Conservation (phyloP, 2,329 filamentous ascomycete species). For the Venturia aucupariae region DNA sequence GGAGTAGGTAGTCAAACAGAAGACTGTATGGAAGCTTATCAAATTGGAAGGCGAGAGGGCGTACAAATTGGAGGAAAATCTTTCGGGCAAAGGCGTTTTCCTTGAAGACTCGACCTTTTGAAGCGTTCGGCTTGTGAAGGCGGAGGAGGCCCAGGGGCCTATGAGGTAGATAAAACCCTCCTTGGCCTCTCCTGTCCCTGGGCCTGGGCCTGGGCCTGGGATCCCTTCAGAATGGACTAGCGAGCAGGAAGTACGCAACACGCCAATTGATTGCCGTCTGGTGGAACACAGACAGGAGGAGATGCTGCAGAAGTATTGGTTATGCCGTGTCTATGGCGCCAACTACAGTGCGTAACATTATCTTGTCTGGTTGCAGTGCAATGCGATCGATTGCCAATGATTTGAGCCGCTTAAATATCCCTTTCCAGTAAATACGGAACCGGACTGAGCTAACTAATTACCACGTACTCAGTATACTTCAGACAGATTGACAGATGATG, state of each 20-base stretch:
- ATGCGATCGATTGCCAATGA: no score
- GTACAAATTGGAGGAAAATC: not conserved
- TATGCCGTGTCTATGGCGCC: not conserved
- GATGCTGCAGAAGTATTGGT: not conserved
- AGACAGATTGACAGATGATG: not conserved
- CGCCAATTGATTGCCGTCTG: not conserved
- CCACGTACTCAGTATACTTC: not conserved
- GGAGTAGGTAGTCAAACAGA: not conserved
- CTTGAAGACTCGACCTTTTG: not conserved
- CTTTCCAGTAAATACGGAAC: not conserved
- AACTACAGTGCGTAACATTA: not conserved
- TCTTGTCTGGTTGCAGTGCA: not conserved
- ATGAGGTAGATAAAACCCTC: no score
- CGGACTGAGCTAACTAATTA: not conserved
- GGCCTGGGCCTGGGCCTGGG: not conserved
- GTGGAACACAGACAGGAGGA: not conserved
- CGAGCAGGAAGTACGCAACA: constrained; percentile 1
- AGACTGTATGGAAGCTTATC: not conserved
- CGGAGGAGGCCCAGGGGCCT: not conserved
- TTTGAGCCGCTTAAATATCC: not conserved
- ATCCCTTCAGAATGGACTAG: not conserved
- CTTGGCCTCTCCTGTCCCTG: no score
- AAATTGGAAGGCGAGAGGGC: not conserved
- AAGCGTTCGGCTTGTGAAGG: not conserved
- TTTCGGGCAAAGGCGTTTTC: not conserved